Conservation (phyloP, 768 basidiomycete species). For the Termitomyces sp. region DNA sequence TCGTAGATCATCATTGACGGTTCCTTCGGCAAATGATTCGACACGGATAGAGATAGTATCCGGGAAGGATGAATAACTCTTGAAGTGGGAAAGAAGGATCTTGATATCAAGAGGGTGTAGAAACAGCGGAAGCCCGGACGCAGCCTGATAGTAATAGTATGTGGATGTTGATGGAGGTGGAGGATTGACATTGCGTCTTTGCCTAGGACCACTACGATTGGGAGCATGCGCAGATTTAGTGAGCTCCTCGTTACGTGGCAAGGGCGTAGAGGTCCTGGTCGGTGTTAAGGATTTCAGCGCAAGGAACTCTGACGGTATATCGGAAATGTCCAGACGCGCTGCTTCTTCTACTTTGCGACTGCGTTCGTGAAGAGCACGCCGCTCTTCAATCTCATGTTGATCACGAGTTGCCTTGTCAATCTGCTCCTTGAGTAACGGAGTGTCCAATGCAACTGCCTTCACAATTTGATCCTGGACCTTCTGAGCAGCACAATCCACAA, state of each 20-base stretch:
- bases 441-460: constrained; percentile 75
- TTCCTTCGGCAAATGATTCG: constrained; percentile 69
- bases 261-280: constrained; percentile 9
- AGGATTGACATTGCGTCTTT: constrained; percentile 79
- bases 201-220: constrained; percentile 45
- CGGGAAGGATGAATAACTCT: constrained; percentile 79
- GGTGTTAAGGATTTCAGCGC: constrained; percentile 32
- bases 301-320: constrained; percentile 61
- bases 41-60: constrained; percentile 78
- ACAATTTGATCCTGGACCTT: constrained; percentile 77
- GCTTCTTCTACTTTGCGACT: constrained; percentile 26
- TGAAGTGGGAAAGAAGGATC: constrained; percentile 83
- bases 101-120: constrained; percentile 95
- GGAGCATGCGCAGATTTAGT: constrained; percentile 15
- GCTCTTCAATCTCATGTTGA: constrained; percentile 49
- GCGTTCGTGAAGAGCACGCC: constrained; percentile 27
- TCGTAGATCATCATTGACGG: constrained; percentile 90
- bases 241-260: constrained; percentile 2
- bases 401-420: constrained; percentile 63
- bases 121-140: constrained; percentile 87
- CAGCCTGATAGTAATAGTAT: constrained; percentile 95
- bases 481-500: constrained; percentile 74
- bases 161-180: constrained; percentile 85
- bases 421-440: constrained; percentile 54
- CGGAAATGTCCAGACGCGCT: constrained; percentile 16